phyloP scores from a whole-genome alignment of 2,329 filamentous ascomycete genomes.

The Fusarium sp. region DNA sequence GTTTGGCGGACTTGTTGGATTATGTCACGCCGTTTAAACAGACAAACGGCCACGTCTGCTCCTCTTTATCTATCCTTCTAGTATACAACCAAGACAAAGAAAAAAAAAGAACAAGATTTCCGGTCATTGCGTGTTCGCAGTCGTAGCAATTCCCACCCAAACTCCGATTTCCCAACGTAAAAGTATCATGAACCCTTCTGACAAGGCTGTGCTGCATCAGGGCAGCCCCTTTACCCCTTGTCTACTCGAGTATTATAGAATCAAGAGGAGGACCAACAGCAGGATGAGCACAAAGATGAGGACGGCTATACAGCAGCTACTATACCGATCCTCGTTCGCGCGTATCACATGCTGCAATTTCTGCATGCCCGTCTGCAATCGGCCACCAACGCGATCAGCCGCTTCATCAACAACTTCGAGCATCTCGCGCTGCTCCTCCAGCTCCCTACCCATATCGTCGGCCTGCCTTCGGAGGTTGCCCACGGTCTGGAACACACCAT shows the following conservation, averaged over 20 bases:
- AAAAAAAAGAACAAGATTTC: constrained; percentile 18
- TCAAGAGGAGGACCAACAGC: constrained; percentile 81
- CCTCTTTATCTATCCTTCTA: constrained; percentile 42
- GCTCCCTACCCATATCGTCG: constrained; percentile 93
- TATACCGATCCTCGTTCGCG: constrained; percentile 88
- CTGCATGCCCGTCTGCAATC: constrained; percentile 87
- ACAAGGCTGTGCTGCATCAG: background rate
- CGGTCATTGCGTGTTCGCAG: constrained; percentile 14
- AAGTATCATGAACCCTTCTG: constrained; percentile 28
- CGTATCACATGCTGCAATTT: constrained; percentile 87
- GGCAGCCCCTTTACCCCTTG: background rate
- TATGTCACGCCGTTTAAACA: constrained; percentile 27
- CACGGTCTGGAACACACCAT: constrained; percentile 93
- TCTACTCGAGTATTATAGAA: constrained; percentile 58
- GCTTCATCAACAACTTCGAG: constrained; percentile 86
- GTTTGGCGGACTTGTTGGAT: constrained; percentile 41
- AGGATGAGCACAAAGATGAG: constrained; percentile 91
- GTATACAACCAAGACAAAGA: constrained; percentile 39
- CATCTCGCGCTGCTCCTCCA: constrained; percentile 94
- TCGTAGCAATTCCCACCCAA: constrained; percentile 28
- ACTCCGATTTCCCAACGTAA: constrained; percentile 35
- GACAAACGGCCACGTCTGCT: constrained; percentile 17
- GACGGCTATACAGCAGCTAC: constrained; percentile 90
- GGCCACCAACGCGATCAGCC: constrained; percentile 87
- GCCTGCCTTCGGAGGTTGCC: constrained; percentile 91